These are phyloP conservation scores for Nidularia pulvinata DNA, from an alignment of 768 basidiomycete genomes.

Conservation along the genomic window DNA sequence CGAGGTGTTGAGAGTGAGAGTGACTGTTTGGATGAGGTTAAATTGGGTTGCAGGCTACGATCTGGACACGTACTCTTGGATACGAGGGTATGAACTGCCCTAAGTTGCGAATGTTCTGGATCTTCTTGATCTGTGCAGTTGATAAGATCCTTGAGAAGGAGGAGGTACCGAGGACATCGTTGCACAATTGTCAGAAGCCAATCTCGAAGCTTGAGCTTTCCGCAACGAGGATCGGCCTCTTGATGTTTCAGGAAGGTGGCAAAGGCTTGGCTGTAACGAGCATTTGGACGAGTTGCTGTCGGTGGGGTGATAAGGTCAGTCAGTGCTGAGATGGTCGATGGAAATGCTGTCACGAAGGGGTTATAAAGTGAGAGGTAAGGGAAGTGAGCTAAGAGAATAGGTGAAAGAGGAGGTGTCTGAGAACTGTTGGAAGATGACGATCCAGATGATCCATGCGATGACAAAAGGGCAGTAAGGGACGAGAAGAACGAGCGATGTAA, in stretches of 20 bases:
- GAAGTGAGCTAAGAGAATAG: conserved; percentile 74
- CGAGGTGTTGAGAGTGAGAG: conserved; percentile 74
- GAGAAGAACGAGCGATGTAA: conserved; percentile 72
- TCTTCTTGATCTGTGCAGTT: conserved; percentile 53
- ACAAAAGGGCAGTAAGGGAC: too few species aligned
- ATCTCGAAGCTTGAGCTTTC: conserved; percentile 75
- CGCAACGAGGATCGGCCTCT: conserved; percentile 71
- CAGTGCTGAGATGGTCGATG: conserved; percentile 60
- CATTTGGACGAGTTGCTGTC: conserved; percentile 27
- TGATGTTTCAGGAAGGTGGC: conserved; percentile 60
- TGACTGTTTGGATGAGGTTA: conserved; percentile 45
- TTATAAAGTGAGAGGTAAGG: conserved; percentile 89
- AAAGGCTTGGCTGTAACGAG: conserved; percentile 52
- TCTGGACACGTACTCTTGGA: too few species aligned
- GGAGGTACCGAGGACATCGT: conserved; percentile 83
- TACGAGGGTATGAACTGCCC: too few species aligned
- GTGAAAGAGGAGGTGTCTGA: conserved; percentile 24
- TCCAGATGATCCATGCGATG: conserved; percentile 4
- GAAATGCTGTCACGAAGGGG: conserved; percentile 82
- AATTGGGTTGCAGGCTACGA: not conserved
- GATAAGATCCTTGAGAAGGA: conserved; percentile 82
- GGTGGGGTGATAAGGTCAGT: conserved; percentile 48
- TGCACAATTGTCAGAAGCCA: conserved; percentile 90
- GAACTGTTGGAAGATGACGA: conserved; percentile 2
- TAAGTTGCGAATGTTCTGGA: too few species aligned